Percentiles rank a stretch among this genome's conserved stretches.
Conservation (phyloP, 75 land plant species). For the Sequoia sempervirens region DNA sequence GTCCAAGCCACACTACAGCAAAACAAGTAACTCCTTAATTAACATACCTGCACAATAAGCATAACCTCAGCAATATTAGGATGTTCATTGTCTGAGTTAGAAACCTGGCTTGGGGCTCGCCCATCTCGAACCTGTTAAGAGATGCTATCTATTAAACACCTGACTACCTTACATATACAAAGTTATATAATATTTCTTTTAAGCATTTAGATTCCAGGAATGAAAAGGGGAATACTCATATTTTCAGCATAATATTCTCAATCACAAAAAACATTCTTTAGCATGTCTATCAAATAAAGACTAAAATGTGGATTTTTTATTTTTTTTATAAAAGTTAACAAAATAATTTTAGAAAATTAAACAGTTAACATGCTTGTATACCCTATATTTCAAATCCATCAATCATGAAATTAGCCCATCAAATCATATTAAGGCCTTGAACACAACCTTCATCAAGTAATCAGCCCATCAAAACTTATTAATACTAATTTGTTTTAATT, state of each 20-base stretch:
- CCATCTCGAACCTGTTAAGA: slow-evolving; percentile 91
- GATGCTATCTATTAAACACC: neutral
- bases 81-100: slow-evolving; percentile 20
- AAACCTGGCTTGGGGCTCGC: slow-evolving; percentile 29
- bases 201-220: neutral
- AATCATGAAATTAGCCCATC: neutral
- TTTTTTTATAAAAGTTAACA: no score
- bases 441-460: neutral
- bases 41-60: slow-evolving; percentile 76
- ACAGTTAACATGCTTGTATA: neutral
- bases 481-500: neutral
- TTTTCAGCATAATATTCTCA: neutral
- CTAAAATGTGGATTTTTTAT: no score
- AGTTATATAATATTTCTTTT: neutral
- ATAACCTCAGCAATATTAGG: slow-evolving; percentile 64
- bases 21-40: neutral
- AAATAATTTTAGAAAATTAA: no score
- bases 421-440: neutral
- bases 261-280: neutral
- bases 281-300: neutral
- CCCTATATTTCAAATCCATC: neutral
- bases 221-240: neutral
- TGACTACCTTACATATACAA: neutral
- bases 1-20: neutral
- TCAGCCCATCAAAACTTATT: neutral